These are phyloP conservation scores for Elongisporangium prolatum DNA, from an alignment of 352 stramenopile genomes.

Conservation along the genomic window DNA sequence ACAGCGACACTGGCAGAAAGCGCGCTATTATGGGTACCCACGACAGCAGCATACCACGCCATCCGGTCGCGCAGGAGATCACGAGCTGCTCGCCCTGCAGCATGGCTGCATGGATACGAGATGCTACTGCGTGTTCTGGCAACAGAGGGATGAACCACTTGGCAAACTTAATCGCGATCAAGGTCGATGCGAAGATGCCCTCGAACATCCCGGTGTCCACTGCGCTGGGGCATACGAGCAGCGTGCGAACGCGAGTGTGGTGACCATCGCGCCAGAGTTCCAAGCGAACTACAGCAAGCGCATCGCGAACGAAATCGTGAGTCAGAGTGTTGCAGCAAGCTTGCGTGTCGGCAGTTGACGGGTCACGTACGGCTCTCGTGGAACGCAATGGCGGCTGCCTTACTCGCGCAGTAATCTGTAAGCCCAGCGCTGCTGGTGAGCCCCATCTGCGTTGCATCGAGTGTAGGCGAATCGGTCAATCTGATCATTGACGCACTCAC, in stretches of 20 bases:
- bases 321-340: neutral
- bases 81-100: constrained; percentile 46
- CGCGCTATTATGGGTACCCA: constrained; percentile 45
- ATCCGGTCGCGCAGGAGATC: constrained; percentile 61
- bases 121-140: constrained; percentile 36
- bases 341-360: constrained; percentile 4
- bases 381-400: constrained; percentile 70
- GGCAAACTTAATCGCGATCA: constrained; percentile 14
- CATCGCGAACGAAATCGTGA: neutral
- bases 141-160: constrained; percentile 43
- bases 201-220: constrained; percentile 80
- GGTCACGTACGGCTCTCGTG: constrained; percentile 48
- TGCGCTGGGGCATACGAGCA: constrained; percentile 73
- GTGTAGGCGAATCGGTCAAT: neutral
- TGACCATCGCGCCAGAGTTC: constrained; percentile 64
- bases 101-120: constrained; percentile 60
- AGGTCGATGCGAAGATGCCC: constrained; percentile 9
- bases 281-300: constrained; percentile 45
- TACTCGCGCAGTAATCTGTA: constrained; percentile 75
- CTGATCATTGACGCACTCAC: neutral
- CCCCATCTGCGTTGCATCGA: constrained; percentile 36
- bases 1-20: constrained; percentile 46
- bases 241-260: constrained; percentile 43
- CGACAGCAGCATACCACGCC: constrained; percentile 40
- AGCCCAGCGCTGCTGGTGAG: constrained; percentile 58